phyloP scores from a whole-genome alignment of 805 yeast genomes.

The Wickerhamiella shivajii region DNA sequence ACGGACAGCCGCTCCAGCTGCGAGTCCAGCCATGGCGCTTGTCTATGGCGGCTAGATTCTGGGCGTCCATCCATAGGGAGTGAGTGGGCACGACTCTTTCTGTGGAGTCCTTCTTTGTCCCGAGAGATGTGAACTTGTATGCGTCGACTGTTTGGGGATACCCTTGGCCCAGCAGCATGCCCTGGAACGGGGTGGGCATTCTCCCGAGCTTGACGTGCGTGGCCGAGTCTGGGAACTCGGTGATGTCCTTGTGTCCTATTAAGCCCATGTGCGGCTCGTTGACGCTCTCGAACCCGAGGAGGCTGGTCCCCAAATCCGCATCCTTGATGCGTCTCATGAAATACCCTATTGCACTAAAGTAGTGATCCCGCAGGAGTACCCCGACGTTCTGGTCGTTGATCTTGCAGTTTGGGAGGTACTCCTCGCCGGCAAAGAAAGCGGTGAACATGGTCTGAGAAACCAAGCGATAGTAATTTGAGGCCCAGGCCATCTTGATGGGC shows the following conservation, averaged over 20 bases:
- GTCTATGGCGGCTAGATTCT: conserved; percentile 36
- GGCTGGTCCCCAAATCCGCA: conserved; percentile 25
- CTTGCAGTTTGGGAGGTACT: conserved; percentile 57
- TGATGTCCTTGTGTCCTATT: conserved; percentile 46
- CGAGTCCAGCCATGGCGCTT: conserved; percentile 57
- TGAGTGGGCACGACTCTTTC: conserved; percentile 52
- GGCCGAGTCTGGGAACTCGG: conserved; percentile 11
- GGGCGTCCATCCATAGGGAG: conserved; percentile 41
- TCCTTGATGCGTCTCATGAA: conserved; percentile 32
- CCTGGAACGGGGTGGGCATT: conserved; percentile 68
- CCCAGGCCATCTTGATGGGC: conserved; percentile 71
- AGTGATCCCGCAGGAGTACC: conserved; percentile 54
- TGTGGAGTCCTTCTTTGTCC: conserved; percentile 54
- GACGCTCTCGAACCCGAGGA: conserved; percentile 64
- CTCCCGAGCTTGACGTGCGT: conserved; percentile 55
- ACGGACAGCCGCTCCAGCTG: conserved; percentile 74
- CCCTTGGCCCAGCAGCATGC: conserved; percentile 70
- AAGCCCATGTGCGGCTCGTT: conserved; percentile 77
- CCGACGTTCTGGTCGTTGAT: conserved; percentile 67
- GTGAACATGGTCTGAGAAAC: conserved; percentile 80
- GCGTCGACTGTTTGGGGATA: conserved; percentile 48
- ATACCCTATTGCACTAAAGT: conserved; percentile 36
- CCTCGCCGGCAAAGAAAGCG: conserved; percentile 63
- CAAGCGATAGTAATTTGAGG: conserved; percentile 63
- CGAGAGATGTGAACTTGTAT: conserved; percentile 57